Evolutionary conservation across 225 moss, liverwort and hornwort species (phyloP).

Genomic region (Marchantia polymorpha): DNA sequence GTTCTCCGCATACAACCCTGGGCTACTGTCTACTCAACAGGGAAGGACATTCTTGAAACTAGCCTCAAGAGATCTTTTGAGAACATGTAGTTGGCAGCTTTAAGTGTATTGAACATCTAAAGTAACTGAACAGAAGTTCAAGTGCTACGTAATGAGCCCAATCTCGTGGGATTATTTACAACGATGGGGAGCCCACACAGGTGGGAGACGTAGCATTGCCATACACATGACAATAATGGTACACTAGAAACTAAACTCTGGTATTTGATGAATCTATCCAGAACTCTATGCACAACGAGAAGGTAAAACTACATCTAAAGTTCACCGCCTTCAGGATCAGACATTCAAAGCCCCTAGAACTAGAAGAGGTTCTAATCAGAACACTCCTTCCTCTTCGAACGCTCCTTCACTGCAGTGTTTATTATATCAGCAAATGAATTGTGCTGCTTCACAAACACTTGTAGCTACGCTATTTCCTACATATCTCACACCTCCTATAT

Average conservation of each 20-base stretch:
- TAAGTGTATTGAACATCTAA: background rate
- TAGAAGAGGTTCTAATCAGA: background rate
- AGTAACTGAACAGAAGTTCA: background rate
- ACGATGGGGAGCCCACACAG: background rate
- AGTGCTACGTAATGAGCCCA: background rate
- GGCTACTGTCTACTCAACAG: background rate
- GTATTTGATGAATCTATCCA: background rate
- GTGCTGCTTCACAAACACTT: background rate
- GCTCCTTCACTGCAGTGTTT: slow-evolving; percentile 14
- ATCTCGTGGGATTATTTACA: slow-evolving; percentile 3
- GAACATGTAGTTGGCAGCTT: background rate
- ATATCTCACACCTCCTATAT: background rate
- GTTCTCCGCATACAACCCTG: background rate
- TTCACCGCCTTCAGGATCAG: background rate
- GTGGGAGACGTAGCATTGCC: background rate
- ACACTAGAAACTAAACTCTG: background rate
- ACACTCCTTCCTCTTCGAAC: background rate
- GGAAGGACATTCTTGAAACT: background rate
- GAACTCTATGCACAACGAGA: background rate
- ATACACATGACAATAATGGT: background rate
- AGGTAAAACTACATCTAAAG: slow-evolving; percentile 4
- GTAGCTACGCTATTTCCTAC: background rate
- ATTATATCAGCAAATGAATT: background rate
- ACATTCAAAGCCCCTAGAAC: background rate
- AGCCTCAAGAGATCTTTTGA: background rate